Base-by-base conservation (phyloP, 306 rosid genomes). In the Cicer chorassanicum region DNA sequence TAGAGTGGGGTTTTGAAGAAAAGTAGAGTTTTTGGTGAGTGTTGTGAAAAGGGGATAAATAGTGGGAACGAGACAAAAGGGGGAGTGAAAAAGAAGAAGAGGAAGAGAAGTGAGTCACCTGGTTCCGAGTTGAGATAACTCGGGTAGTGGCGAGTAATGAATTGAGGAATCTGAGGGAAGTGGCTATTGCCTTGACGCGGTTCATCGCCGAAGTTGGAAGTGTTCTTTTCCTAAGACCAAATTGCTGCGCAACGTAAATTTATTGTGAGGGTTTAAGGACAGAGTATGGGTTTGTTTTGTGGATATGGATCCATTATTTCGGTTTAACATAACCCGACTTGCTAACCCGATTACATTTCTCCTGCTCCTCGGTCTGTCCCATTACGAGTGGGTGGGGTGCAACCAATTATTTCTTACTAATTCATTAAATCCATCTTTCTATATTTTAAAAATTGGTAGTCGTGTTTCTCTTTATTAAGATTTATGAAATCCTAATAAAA, bases 1-100 rank as follows among this genome's bases (percentile, higher is more conserved):
- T 77, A 36, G 91, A 78, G 80, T 73, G 68, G 14, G 94, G 91
- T 15, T 87, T 86, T 4, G 96, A 82, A 13, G 98, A 90, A 46
- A 86, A 88, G 50, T 53, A 73, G n/a, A 72, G 55, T 51, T 59
- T 76, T 15, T 74, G 91, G 66, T 63, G 82, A 82, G 73, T 66
- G 13, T 4, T 19, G 43, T 74, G 56, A 69, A 77, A 74, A 60
- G 14, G 78, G 38, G 60, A 72, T 50, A 61, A 59, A 65, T 60
- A 9, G 54, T 3, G 61, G 62, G 79, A 67, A 19, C 62, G 81
- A 83, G 21, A 41, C 43, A 82, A 60, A 83, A 81, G 53, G 21
- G 79, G 63, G 34, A 13, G 36, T 55, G 86, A 55, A 41, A 77
- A 36, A 55, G 29, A 54, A 55, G 78, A 38, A 61, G 38, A 51